phyloP scores from a whole-genome alignment of 2,329 filamentous ascomycete genomes.

The Dactylella cylindrospora region DNA sequence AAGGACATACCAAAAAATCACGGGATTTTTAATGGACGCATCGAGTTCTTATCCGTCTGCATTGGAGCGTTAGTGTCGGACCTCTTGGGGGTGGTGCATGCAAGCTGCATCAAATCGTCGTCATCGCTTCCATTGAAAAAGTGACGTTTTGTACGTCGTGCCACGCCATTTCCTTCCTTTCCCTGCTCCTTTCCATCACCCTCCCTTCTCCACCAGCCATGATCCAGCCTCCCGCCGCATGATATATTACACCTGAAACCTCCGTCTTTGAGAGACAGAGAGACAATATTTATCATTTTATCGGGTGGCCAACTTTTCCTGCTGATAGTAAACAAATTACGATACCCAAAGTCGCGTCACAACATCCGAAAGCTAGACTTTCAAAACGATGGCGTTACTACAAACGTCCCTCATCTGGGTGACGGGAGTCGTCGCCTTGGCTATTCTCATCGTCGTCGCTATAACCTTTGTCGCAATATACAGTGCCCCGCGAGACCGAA shows the following conservation, averaged over 20 bases:
- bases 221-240: conserved; percentile 4
- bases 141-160: conserved; percentile 40
- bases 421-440: conserved; percentile 81
- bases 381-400: conserved; percentile 64
- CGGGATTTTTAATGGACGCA: too few relatives aligned
- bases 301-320: not conserved
- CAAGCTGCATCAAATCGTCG: conserved; percentile 20
- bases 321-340: not conserved
- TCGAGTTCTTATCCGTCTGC: too few relatives aligned
- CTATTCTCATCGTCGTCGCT: conserved; percentile 72
- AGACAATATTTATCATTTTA: not conserved
- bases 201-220: conserved; percentile 11
- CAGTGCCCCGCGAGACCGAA: conserved; percentile 84
- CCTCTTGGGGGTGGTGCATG: conserved; percentile 6
- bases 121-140: conserved; percentile 30
- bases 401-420: conserved; percentile 94
- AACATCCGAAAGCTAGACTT: conserved; percentile 43
- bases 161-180: too few relatives aligned
- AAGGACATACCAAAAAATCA: too few relatives aligned
- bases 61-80: too few relatives aligned
- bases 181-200: too few relatives aligned
- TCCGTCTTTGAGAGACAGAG: conserved; percentile 24
- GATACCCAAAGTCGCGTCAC: not conserved
- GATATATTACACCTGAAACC: conserved; percentile 9
- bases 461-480: conserved; percentile 76